Evolutionary conservation across 352 stramenopile species (phyloP).

Genomic region (Globisporangium paroecandrum): DNA sequence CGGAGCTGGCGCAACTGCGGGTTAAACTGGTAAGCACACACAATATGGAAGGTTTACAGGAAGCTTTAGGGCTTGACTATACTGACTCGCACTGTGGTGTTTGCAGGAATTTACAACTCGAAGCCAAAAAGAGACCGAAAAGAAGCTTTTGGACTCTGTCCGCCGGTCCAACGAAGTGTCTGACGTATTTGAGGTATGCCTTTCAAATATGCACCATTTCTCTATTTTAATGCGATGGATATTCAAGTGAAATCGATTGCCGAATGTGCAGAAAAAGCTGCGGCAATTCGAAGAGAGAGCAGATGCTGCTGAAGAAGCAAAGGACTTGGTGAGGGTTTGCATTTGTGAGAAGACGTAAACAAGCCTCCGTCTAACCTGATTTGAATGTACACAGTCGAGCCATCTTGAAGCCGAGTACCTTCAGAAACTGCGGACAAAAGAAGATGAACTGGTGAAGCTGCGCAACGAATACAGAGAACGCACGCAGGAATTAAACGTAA

Average conservation of each 20-base stretch:
- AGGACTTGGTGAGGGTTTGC: constrained; percentile 39
- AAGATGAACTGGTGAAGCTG: constrained; percentile 48
- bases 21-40: constrained; percentile 39
- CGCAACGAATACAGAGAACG: constrained; percentile 49
- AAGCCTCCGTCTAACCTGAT: background rate
- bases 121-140: constrained; percentile 55
- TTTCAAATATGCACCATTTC: background rate
- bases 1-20: constrained; percentile 48
- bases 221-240: background rate
- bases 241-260: background rate
- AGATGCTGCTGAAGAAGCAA: constrained; percentile 50
- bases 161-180: constrained; percentile 35
- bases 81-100: background rate
- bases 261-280: constrained; percentile 16
- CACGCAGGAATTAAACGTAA: constrained; percentile 50
- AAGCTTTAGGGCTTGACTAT: background rate
- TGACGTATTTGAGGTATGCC: constrained; percentile 41
- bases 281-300: constrained; percentile 40
- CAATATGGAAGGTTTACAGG: background rate
- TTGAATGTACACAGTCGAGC: constrained; percentile 24
- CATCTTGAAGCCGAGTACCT: constrained; percentile 45
- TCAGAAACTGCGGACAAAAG: constrained; percentile 43
- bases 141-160: constrained; percentile 35
- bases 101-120: constrained; percentile 35
- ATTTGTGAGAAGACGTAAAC: background rate